phyloP scores from a whole-genome alignment of 192 early-diverging fungal genomes.

The Coemansia sp. region DNA sequence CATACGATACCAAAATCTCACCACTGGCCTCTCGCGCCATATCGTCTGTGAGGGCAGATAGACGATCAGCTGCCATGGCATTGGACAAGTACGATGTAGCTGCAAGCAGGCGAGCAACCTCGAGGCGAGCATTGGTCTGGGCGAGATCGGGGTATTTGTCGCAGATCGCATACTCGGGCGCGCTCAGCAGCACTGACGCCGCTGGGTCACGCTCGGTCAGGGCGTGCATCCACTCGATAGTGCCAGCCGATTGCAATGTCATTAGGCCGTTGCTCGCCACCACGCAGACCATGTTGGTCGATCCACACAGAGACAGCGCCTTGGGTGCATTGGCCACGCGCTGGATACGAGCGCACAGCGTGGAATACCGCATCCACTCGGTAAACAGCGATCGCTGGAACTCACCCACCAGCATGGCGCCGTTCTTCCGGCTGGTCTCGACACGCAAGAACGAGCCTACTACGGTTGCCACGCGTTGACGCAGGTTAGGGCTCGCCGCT shows the following conservation, averaged over 20 bases:
- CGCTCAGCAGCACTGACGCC: constrained; percentile 33
- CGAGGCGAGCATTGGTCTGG: constrained; percentile 18
- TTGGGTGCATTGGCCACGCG: constrained; percentile 32
- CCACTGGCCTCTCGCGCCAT: constrained; percentile 40
- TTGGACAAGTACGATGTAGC: constrained; percentile 25
- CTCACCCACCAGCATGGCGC: constrained; percentile 20
- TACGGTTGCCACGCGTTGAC: constrained; percentile 26
- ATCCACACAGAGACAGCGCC: constrained; percentile 31
- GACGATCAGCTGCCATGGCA: constrained; percentile 13
- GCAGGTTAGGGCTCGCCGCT: constrained; percentile 28
- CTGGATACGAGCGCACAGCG: constrained; percentile 52
- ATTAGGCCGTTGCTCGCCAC: constrained; percentile 21
- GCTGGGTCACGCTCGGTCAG: constrained; percentile 24
- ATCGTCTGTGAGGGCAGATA: constrained; percentile 26
- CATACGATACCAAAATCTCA: constrained; percentile 45
- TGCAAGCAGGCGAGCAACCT: constrained; percentile 28
- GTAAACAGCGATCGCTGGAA: constrained; percentile 45
- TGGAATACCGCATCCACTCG: constrained; percentile 58
- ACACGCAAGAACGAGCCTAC: constrained; percentile 43
- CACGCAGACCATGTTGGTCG: constrained; percentile 39
- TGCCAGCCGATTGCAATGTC: constrained; percentile 30
- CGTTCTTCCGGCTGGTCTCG: constrained; percentile 21
- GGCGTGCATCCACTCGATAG: constrained; percentile 45
- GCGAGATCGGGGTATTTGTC: constrained; percentile 30
- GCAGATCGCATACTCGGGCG: constrained; percentile 16